These are phyloP conservation scores for Suillus subaureus DNA, from an alignment of 768 basidiomycete species.

Conservation along the genomic window DNA sequence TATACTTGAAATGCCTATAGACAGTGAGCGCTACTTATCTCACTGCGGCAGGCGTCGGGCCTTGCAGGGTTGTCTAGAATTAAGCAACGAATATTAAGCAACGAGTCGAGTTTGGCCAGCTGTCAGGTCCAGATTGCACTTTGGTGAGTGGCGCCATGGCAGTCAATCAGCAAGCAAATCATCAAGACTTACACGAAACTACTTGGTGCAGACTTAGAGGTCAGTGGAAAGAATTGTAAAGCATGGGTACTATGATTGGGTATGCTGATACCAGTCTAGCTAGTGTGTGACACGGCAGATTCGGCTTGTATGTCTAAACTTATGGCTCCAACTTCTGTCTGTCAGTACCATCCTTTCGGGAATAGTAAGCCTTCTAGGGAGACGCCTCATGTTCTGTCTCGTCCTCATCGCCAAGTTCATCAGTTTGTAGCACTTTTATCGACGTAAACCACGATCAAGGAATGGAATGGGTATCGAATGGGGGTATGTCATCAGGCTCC, in stretches of 20 bases:
- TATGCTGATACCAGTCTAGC: background rate
- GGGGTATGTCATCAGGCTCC: background rate
- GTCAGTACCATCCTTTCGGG: background rate
- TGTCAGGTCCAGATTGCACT: slow-evolving; percentile 14
- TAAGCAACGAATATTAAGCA: slow-evolving; percentile 14
- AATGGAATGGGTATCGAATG: background rate
- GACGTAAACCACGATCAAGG: background rate
- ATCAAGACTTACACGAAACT: slow-evolving; percentile 3
- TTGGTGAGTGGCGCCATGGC: background rate
- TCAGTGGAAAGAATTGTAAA: background rate
- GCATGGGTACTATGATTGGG: slow-evolving; percentile 1
- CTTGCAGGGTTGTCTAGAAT: background rate
- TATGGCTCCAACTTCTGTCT: slow-evolving; percentile 7
- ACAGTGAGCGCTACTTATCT: slow-evolving; percentile 27
- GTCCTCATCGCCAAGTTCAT: background rate
- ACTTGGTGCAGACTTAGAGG: background rate
- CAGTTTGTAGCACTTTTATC: background rate
- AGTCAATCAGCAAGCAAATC: background rate
- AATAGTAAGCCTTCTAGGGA: background rate
- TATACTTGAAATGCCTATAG: slow-evolving; percentile 13
- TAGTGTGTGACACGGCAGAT: slow-evolving; percentile 5
- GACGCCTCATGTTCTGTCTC: background rate
- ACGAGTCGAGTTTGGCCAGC: slow-evolving; percentile 25
- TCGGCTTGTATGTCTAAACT: slow-evolving; percentile 9
- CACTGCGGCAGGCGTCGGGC: slow-evolving; percentile 13